Percentiles rank a stretch among this genome's conserved stretches.
Evolutionary conservation across 306 rosid species (phyloP).

Genomic region (Chamaecrista fasciculata): DNA sequence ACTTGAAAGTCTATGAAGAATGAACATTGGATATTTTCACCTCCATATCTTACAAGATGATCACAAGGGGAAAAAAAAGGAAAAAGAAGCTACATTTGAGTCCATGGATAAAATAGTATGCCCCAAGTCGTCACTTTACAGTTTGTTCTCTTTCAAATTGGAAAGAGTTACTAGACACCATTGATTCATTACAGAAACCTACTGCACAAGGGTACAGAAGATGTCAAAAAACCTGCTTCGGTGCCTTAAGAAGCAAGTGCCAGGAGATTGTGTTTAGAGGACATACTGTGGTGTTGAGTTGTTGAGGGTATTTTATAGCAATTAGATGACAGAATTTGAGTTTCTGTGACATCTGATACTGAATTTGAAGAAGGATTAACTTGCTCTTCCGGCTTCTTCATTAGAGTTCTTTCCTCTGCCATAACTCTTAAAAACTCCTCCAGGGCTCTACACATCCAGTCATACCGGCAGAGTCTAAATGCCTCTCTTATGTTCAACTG

Average conservation of each 20-base stretch:
- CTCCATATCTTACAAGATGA: conserved; percentile 29
- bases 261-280: conserved; percentile 35
- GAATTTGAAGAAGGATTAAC: conserved; percentile 18
- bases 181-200: conserved; percentile 20
- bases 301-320: conserved; percentile 41
- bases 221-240: conserved; percentile 41
- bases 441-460: conserved; percentile 82
- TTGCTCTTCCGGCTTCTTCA: conserved; percentile 22
- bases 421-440: conserved; percentile 59
- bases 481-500: conserved; percentile 65
- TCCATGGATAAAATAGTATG: conserved; percentile 3
- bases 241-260: conserved; percentile 41
- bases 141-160: conserved; percentile 38
- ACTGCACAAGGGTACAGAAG: conserved; percentile 13
- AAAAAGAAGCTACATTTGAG: conserved; percentile 2
- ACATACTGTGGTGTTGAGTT: conserved; percentile 41
- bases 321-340: conserved; percentile 40
- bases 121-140: conserved; percentile 31
- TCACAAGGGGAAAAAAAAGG: conserved; percentile 22
- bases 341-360: conserved; percentile 40
- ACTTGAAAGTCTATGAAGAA: not conserved
- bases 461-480: conserved; percentile 70
- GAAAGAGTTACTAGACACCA: conserved; percentile 32
- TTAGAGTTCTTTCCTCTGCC: conserved; percentile 35
- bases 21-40: conserved; percentile 34